Percentiles rank a stretch among this genome's conserved stretches.
phyloP scores from a whole-genome alignment of 2,329 filamentous ascomycete genomes.

The Pezicula neosporulosa region DNA sequence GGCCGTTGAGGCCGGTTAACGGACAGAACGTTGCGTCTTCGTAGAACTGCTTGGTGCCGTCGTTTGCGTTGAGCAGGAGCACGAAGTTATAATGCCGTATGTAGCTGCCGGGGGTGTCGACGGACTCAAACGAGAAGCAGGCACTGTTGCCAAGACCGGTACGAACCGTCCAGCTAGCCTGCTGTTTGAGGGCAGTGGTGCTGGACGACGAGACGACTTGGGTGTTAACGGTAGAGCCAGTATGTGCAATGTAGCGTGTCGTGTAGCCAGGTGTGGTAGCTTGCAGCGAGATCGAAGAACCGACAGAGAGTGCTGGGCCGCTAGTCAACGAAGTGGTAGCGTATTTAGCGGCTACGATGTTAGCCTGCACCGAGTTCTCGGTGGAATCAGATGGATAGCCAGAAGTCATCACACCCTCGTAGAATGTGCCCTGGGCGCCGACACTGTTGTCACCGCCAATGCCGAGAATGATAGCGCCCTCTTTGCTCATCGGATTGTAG shows the following conservation, averaged over 20 bases:
- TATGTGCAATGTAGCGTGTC: constrained; percentile 52
- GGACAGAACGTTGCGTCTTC: constrained; percentile 65
- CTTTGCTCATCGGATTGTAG: constrained; percentile 60
- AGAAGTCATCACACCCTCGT: constrained; percentile 60
- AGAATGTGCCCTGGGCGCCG: constrained; percentile 56
- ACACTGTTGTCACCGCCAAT: constrained; percentile 63
- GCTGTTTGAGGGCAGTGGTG: constrained; percentile 43
- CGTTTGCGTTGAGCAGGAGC: constrained; percentile 46
- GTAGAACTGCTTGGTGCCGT: constrained; percentile 51
- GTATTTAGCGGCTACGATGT: constrained; percentile 58
- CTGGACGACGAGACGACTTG: constrained; percentile 51
- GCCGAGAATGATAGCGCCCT: constrained; percentile 61
- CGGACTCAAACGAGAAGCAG: constrained; percentile 60
- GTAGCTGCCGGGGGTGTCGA: constrained; percentile 54
- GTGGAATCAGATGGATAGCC: constrained; percentile 56
- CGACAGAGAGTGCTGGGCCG: constrained; percentile 43
- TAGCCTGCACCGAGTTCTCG: constrained; percentile 52
- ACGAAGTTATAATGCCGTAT: constrained; percentile 53
- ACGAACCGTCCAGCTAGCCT: constrained; percentile 51
- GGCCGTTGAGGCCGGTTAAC: constrained; percentile 45
- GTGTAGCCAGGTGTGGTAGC: constrained; percentile 52
- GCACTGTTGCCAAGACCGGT: constrained; percentile 51
- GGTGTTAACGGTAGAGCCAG: constrained; percentile 45
- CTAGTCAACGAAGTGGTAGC: constrained; percentile 42
- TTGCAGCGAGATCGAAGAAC: constrained; percentile 48